Evolutionary conservation across 345 rosid genomes (phyloP), one percentile per base, ranked within the genome.

Genomic region (Combretum micranthum): DNA sequence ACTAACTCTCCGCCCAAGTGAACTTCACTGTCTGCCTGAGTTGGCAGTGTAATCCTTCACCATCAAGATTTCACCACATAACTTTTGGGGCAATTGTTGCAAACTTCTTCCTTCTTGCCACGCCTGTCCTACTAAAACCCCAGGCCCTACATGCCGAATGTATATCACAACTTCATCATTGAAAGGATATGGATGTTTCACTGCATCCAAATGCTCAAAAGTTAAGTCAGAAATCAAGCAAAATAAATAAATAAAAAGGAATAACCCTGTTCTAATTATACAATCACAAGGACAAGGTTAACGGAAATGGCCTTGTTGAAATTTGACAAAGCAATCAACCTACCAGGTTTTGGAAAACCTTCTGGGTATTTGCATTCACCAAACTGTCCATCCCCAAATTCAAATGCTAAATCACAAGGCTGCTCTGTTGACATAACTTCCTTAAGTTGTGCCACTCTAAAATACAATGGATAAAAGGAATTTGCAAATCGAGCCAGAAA

Each of bases 361-460:
- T 70, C 70, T 37, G 97, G 96, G 68, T 52, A 73, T 46, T 77
- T 70, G 50, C 56, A 72, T 52, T 80, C 72, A 56, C 60, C 61
- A 53, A 86, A 69, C 47, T 80, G 75, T 15, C 91, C 97, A 59
- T 83, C 86, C 0, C 87, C 82, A 44, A 89, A 80, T 71, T 76
- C 83, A 57, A 78, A 89, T 8, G 97, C 87, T 37, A 79, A 66
- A 65, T 89, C 94, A 63, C 91, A 89, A 20, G 97, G 95, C 64
- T 84, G 88, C 67, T 84, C 97, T 19, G 97, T 84, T 23, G 91
- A 70, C 91, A 86, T 83, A 50, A 88, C 90, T 81, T 88, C 96
- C 69, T 56, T 72, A 23, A 66, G 71, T 61, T 79, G 75, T 45
- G 65, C 61, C 54, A 82, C 83, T 62, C 47, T 69, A 72, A 89